phyloP scores from a whole-genome alignment of 2,329 filamentous ascomycete species.

The Teratosphaeria destructans region DNA sequence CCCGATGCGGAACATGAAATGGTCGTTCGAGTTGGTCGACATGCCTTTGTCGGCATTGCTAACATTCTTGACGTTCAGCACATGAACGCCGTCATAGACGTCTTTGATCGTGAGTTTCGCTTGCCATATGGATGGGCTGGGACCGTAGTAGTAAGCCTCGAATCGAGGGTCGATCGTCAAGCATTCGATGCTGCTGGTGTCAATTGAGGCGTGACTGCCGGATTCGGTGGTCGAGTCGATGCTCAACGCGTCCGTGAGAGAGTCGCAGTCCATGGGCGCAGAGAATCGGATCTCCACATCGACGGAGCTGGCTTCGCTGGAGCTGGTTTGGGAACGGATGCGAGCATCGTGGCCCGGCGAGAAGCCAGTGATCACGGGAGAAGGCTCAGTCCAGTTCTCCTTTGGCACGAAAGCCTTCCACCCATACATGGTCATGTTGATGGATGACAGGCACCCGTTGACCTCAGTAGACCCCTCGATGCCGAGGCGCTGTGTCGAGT shows the following conservation, averaged over 20 bases:
- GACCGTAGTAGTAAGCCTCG: conserved; percentile 37
- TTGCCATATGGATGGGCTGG: conserved; percentile 44
- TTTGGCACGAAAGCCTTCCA: conserved; percentile 51
- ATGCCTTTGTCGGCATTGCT: conserved; percentile 31
- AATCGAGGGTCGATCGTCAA: conserved; percentile 26
- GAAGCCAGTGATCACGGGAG: conserved; percentile 51
- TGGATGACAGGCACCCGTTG: conserved; percentile 46
- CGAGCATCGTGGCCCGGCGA: conserved; percentile 51
- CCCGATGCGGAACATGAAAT: conserved; percentile 52
- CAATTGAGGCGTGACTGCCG: conserved; percentile 34
- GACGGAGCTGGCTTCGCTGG: conserved; percentile 27
- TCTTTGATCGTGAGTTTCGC: conserved; percentile 44
- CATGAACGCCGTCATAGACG: conserved; percentile 52
- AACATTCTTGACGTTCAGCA: conserved; percentile 47
- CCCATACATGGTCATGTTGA: conserved; percentile 46
- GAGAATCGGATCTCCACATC: conserved; percentile 50
- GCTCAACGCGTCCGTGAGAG: conserved; percentile 39
- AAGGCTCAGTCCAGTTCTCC: conserved; percentile 39
- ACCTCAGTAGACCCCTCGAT: conserved; percentile 36
- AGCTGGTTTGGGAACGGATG: conserved; percentile 38
- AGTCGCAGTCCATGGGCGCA: conserved; percentile 50
- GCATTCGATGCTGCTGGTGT: conserved; percentile 38
- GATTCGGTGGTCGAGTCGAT: conserved; percentile 45
- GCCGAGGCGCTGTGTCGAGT: conserved; percentile 36
- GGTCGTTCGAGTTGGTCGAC: conserved; percentile 45